phyloP scores from a whole-genome alignment of 768 basidiomycete species.

The Lepiota brunneoincarnata region DNA sequence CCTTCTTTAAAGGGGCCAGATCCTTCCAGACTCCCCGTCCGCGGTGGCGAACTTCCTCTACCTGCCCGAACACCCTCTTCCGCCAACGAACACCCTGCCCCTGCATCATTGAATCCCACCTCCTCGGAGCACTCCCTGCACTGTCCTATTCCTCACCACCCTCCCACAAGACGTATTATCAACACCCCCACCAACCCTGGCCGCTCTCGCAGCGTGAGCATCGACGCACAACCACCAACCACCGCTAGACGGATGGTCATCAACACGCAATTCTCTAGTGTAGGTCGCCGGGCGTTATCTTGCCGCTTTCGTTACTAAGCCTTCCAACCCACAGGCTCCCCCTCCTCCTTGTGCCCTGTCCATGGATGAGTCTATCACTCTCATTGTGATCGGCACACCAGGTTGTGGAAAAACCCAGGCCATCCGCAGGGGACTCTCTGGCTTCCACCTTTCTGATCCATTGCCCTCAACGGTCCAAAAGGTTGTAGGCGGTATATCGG shows the following conservation, averaged over 20 bases:
- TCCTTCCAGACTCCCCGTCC: conserved; percentile 36
- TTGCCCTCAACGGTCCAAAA: conserved; percentile 24
- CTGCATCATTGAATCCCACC: neutral
- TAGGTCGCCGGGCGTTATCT: conserved; percentile 16
- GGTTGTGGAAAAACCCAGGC: conserved; percentile 86
- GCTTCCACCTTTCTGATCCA: conserved; percentile 50
- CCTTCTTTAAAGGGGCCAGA: conserved; percentile 49
- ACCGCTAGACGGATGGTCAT: conserved; percentile 31
- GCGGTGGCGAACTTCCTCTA: conserved; percentile 61
- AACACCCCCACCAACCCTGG: conserved; percentile 30
- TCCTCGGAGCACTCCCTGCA: conserved; percentile 13
- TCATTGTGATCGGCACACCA: conserved; percentile 76
- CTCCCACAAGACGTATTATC: neutral
- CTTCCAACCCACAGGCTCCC: neutral
- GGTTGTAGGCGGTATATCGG: conserved; percentile 4
- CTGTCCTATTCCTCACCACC: conserved; percentile 10
- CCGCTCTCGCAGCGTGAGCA: conserved; percentile 59
- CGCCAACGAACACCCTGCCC: neutral
- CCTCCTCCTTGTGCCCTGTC: neutral
- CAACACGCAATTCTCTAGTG: conserved; percentile 31
- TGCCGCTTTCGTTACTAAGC: neutral
- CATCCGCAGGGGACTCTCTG: conserved; percentile 72
- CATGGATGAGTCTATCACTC: conserved; percentile 39
- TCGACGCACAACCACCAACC: conserved; percentile 42
- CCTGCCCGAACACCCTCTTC: conserved; percentile 44